These are phyloP conservation scores for Syzygium oleosum DNA, from an alignment of 345 rosid species.

Conservation along the genomic window DNA sequence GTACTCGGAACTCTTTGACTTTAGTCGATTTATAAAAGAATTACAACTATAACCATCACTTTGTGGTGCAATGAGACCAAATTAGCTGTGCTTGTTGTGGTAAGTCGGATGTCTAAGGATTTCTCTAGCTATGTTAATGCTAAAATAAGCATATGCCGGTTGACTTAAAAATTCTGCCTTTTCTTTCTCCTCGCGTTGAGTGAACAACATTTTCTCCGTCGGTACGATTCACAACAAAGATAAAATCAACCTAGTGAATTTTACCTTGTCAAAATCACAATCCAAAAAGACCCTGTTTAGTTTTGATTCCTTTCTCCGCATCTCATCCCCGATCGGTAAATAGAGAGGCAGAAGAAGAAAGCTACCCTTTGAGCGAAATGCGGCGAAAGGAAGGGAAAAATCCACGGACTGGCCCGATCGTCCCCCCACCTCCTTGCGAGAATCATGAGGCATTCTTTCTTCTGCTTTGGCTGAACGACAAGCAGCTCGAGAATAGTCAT, in stretches of 20 bases:
- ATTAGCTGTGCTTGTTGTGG: background rate
- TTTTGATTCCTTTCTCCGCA: fast-evolving
- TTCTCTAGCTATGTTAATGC: background rate
- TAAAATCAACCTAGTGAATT: background rate
- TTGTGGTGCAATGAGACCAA: background rate
- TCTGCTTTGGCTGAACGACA: background rate
- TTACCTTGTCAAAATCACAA: background rate
- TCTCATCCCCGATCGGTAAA: background rate
- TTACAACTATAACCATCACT: background rate
- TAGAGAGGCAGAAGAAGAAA: background rate
- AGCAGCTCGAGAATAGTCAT: background rate
- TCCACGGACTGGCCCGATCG: background rate
- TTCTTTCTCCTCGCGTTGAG: background rate
- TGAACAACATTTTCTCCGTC: background rate
- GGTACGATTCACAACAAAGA: background rate
- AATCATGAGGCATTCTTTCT: background rate
- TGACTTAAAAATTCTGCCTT: background rate
- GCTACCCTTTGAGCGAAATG: background rate
- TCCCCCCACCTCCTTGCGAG: fast-evolving
- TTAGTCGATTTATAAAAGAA: background rate
- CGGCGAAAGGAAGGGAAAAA: background rate
- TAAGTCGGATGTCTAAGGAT: background rate
- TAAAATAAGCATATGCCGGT: background rate
- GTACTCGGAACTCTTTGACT: background rate
- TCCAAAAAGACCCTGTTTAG: background rate